phyloP scores from a whole-genome alignment of 495 filamentous ascomycete genomes.

The Aspergillus panamensis region DNA sequence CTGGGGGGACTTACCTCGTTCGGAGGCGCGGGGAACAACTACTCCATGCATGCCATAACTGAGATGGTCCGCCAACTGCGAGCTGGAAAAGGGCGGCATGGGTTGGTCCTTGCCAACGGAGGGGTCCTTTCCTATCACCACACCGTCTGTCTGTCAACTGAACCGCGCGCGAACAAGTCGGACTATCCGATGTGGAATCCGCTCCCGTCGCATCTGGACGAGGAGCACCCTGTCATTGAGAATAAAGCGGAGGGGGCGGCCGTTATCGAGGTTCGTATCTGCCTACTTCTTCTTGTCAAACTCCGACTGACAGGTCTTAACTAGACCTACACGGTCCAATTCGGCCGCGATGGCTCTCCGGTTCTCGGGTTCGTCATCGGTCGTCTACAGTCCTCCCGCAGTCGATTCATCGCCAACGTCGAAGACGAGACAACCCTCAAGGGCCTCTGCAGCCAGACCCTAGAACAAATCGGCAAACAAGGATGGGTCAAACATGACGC shows the following conservation, averaged over 20 bases:
- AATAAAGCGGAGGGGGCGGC: slow-evolving; percentile 43
- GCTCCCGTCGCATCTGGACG: slow-evolving; percentile 20
- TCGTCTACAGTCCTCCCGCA: slow-evolving; percentile 34
- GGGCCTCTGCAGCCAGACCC: slow-evolving; percentile 20
- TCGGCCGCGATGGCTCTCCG: slow-evolving; percentile 43
- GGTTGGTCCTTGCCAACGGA: slow-evolving; percentile 54
- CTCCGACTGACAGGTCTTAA: not conserved
- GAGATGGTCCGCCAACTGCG: slow-evolving; percentile 47
- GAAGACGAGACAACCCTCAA: slow-evolving; percentile 39
- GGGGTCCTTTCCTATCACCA: slow-evolving; percentile 54
- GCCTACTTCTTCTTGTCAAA: not conserved
- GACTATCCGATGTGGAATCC: slow-evolving; percentile 40
- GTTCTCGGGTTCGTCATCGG: slow-evolving; percentile 45
- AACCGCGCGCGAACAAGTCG: slow-evolving; percentile 31
- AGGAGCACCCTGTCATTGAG: slow-evolving; percentile 30
- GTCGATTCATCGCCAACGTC: slow-evolving; percentile 51
- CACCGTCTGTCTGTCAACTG: slow-evolving; percentile 45
- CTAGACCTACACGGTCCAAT: slow-evolving; percentile 56
- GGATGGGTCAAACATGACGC: slow-evolving; percentile 29
- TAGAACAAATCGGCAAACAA: slow-evolving; percentile 39
- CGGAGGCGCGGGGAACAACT: slow-evolving; percentile 59
- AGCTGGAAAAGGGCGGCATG: slow-evolving; percentile 34
- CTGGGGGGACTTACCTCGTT: slow-evolving; percentile 57
- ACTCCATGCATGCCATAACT: slow-evolving; percentile 53
- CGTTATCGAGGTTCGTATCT: slow-evolving; percentile 44